phyloP scores from a whole-genome alignment of 768 basidiomycete genomes.

The Kwoniella botswanensis region DNA sequence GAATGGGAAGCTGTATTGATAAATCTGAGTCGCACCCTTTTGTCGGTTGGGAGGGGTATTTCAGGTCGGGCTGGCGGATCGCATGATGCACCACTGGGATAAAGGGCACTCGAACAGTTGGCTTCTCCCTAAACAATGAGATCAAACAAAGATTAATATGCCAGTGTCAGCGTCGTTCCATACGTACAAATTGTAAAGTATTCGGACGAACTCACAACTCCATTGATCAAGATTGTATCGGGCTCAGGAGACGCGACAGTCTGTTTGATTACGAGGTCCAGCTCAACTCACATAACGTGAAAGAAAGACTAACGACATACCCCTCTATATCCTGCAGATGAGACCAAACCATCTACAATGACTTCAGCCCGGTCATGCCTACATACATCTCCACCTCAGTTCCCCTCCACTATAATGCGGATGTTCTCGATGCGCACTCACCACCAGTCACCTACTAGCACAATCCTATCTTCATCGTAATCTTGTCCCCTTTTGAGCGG shows the following conservation, averaged over 20 bases:
- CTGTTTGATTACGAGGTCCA: not conserved
- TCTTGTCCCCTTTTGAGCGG: conserved; percentile 40
- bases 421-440: not conserved
- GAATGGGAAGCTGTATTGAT: conserved; percentile 26
- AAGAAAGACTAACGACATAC: conserved; percentile 17
- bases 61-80: conserved; percentile 12
- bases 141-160: not conserved
- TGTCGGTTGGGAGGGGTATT: conserved; percentile 23
- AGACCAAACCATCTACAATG: conserved; percentile 17
- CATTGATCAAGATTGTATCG: conserved; percentile 37
- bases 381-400: not conserved
- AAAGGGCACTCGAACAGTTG: conserved; percentile 19
- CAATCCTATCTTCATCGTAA: conserved; percentile 42
- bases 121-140: conserved; percentile 9
- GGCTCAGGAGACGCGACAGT: conserved; percentile 16
- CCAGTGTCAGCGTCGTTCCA: not conserved
- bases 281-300: not conserved
- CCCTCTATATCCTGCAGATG: conserved; percentile 28
- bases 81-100: conserved; percentile 4
- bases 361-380: conserved; percentile 23
- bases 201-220: conserved; percentile 16
- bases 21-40: conserved; percentile 26
- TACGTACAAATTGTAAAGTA: not conserved
- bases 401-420: too few species aligned
- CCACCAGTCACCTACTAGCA: conserved; percentile 28